phyloP scores from a whole-genome alignment of 139 green algal species.

The Edaphochlamys debaryana region DNA sequence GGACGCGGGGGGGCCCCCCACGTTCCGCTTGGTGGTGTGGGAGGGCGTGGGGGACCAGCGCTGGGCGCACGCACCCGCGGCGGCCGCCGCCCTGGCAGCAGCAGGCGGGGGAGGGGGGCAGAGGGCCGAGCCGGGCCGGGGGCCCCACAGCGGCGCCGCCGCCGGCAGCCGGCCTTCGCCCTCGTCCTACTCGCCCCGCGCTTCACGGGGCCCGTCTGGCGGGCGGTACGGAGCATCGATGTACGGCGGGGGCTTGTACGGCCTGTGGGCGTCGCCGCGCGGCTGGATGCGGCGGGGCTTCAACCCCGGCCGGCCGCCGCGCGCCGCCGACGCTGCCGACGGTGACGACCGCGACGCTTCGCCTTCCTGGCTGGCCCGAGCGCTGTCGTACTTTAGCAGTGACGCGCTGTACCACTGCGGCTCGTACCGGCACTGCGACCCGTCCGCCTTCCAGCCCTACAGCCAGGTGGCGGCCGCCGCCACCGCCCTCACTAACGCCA shows the following conservation, averaged over 20 bases:
- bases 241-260: background rate
- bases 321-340: no score
- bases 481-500: no score
- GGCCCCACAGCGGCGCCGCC: background rate
- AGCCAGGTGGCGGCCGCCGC: background rate
- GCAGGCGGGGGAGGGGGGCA: no score
- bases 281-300: background rate
- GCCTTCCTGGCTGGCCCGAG: background rate
- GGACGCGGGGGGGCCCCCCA: no score
- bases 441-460: background rate
- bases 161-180: background rate
- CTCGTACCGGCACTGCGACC: background rate
- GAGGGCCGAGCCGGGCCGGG: background rate
- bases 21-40: no score
- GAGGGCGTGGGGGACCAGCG: no score
- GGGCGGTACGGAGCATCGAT: background rate
- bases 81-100: no score
- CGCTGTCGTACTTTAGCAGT: background rate
- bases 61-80: no score
- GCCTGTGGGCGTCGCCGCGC: no score
- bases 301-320: background rate
- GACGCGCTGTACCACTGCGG: background rate
- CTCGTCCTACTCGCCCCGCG: background rate
- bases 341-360: no score
- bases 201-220: no score